These are phyloP conservation scores for Hyparrhenia diplandra DNA, from an alignment of 176 grass and related monocot genomes.

Conservation along the genomic window DNA sequence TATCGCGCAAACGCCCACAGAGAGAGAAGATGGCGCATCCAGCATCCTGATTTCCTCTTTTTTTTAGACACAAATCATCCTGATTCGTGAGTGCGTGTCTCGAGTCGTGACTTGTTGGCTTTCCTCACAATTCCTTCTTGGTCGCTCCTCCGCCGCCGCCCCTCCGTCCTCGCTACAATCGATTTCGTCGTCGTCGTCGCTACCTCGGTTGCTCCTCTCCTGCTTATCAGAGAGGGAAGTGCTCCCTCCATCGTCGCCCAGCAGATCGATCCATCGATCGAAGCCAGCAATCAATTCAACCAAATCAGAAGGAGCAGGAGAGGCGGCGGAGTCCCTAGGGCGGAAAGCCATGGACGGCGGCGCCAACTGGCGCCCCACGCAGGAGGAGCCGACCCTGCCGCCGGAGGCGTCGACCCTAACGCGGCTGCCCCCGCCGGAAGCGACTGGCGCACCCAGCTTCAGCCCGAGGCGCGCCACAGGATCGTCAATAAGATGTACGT, in stretches of 20 bases:
- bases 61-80: no score
- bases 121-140: not conserved
- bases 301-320: not conserved
- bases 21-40: no score
- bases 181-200: no score
- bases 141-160: not conserved
- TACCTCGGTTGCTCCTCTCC: no score
- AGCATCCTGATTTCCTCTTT: no score
- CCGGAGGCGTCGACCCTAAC: slow-evolving; percentile 28
- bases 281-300: not conserved
- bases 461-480: slow-evolving; percentile 62
- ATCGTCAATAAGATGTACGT: slow-evolving; percentile 83
- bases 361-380: slow-evolving; percentile 49
- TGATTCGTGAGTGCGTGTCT: not conserved
- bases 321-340: not conserved
- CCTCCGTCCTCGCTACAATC: no score
- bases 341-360: slow-evolving; percentile 20
- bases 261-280: not conserved
- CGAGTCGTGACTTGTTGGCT: not conserved
- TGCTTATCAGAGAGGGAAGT: not conserved
- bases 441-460: slow-evolving; percentile 73
- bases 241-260: not conserved
- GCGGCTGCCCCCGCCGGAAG: slow-evolving; percentile 9
- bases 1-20: no score
- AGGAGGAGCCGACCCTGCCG: slow-evolving; percentile 33